phyloP scores from a whole-genome alignment of 495 filamentous ascomycete species.

The Penicillium coprophilum region DNA sequence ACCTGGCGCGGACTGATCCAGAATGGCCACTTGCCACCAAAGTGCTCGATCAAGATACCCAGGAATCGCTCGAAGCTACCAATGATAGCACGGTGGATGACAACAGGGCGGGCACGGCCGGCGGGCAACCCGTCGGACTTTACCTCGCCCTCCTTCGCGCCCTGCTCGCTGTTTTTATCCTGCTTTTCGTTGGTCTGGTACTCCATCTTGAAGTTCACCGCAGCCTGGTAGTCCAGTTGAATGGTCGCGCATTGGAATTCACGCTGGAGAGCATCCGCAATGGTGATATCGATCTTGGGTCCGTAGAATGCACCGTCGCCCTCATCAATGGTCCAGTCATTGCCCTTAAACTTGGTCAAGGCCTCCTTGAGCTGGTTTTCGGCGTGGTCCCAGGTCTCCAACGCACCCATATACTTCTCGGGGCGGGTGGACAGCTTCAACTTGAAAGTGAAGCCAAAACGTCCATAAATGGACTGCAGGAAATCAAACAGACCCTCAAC shows the following conservation, averaged over 20 bases:
- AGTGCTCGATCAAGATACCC: constrained; percentile 91
- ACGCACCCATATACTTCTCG: constrained; percentile 83
- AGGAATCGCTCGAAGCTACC: constrained; percentile 94
- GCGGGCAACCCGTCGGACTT: constrained; percentile 43
- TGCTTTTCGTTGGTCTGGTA: constrained; percentile 71
- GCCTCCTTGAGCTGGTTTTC: constrained; percentile 75
- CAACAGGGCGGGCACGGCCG: constrained; percentile 88
- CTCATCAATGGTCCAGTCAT: constrained; percentile 83
- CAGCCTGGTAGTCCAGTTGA: constrained; percentile 94
- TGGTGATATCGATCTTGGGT: constrained; percentile 92
- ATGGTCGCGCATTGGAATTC: constrained; percentile 95
- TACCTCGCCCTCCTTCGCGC: constrained; percentile 32
- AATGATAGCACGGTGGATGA: constrained; percentile 94
- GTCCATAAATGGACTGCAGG: constrained; percentile 75
- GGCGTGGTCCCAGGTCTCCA: constrained; percentile 85
- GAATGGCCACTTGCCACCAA: constrained; percentile 97
- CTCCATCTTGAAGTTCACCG: constrained; percentile 78
- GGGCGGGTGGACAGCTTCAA: constrained; percentile 93
- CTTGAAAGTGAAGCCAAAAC: constrained; percentile 94
- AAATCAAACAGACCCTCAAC: constrained; percentile 89
- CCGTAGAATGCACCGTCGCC: constrained; percentile 98
- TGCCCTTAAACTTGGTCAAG: constrained; percentile 73
- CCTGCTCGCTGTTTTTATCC: constrained; percentile 35
- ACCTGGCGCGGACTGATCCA: constrained; percentile 95
- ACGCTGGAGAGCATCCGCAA: constrained; percentile 73